These are phyloP conservation scores for Podaxis pistillaris DNA, from an alignment of 768 basidiomycete genomes.

Conservation along the genomic window DNA sequence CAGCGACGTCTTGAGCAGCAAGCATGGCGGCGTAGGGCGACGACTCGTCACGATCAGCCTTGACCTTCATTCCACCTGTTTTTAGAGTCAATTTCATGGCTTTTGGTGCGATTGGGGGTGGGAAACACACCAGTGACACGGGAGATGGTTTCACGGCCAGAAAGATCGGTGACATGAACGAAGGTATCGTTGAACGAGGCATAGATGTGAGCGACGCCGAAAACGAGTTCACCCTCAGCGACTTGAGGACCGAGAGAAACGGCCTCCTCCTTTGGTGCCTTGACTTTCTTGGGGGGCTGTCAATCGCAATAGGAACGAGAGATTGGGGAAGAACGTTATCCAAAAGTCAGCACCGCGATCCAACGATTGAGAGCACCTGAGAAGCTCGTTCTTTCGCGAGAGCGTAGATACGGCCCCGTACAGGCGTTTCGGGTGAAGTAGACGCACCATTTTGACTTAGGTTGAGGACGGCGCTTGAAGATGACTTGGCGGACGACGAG, in stretches of 20 bases:
- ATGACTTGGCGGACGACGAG: conserved; percentile 28
- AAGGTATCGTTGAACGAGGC: conserved; percentile 99
- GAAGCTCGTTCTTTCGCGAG: conserved; percentile 7
- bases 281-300: conserved; percentile 83
- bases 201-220: conserved; percentile 98
- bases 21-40: conserved; percentile 98
- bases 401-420: background rate
- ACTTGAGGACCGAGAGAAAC: conserved; percentile 95
- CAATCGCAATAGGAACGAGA: background rate
- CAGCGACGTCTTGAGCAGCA: conserved; percentile 95
- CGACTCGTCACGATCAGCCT: conserved; percentile 99
- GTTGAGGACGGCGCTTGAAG: conserved; percentile 32
- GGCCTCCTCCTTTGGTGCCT: conserved; percentile 75
- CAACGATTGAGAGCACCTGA: conserved; percentile 29
- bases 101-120: background rate
- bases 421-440: conserved; percentile 13
- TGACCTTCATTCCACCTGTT: conserved; percentile 98
- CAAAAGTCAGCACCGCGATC: conserved; percentile 48
- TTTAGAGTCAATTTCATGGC: background rate
- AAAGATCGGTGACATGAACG: conserved; percentile 98
- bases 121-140: conserved; percentile 83
- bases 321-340: conserved; percentile 35
- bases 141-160: conserved; percentile 98
- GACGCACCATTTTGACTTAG: conserved; percentile 39
- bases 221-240: conserved; percentile 94